Evolutionary conservation across 176 grass and related monocot genomes (phyloP), one percentile per base, ranked within the genome.

Genomic region (Triticum monococcum): DNA sequence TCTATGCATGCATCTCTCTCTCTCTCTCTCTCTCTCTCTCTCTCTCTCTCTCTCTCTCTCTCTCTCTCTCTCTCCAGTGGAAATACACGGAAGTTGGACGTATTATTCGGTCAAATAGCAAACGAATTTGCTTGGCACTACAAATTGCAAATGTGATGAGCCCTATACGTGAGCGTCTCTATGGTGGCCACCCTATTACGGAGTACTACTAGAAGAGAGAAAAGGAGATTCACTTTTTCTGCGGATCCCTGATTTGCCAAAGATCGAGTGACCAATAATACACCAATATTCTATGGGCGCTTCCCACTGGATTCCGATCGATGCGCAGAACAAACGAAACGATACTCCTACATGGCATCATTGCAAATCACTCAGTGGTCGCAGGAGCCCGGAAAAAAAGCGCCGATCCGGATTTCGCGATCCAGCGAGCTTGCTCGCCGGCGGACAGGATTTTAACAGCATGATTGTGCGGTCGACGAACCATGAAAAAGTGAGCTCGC

Each of bases 401-500:
- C 35, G 73, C 48, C 7, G 38, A 64, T 20, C 56, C 20, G 56
- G 80, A 83, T 75, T 84, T 80, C 43, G 12, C 75, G 68, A 90
- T 86, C 84, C 72, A 64, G 61, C 77, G 77, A 14, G 23, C 40
- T 74, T 3, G 9, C 24, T 26, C 57, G 40, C 50, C 28, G 54
- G 71, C 71, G 37, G 59, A 45, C 43, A 84, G 80, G 67, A 77
- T 54, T 71, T 71, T 72, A 88, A 87, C 88, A 94, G 37, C 75
- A 94, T 94, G 78, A 97, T 94, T 92, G 45, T 63, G 26, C 81
- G 64, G 92, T 84, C 77, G 92, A 92, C 75, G 90, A 90, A 83
- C 94, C 88, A 68, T n/a, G 82, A 35, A 85, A 83, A 79, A 82
- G 83, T 50, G 78, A 72, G 62, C 37, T 83, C 77, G 45, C 3